phyloP scores from a whole-genome alignment of 1,284 basidiomycete species.

The Puccinia brachypodii region DNA sequence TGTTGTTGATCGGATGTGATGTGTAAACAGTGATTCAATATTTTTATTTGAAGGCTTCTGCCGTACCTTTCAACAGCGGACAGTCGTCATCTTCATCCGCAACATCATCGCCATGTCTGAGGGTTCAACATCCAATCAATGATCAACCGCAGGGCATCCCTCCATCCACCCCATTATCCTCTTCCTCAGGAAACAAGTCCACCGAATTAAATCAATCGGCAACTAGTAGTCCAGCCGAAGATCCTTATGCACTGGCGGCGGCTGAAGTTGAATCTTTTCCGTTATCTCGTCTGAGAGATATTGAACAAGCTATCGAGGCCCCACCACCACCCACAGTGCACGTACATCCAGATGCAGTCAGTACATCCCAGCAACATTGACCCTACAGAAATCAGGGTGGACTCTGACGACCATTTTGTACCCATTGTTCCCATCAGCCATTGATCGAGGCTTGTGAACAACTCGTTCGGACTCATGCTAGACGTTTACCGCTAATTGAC shows the following conservation, averaged over 20 bases:
- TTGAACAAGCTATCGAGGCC: slow-evolving; percentile 88
- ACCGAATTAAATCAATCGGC: not conserved
- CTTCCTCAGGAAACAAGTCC: not conserved
- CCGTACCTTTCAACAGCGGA: slow-evolving; percentile 51
- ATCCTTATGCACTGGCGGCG: slow-evolving; percentile 75
- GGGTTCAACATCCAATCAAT: slow-evolving; percentile 51
- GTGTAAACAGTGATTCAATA: slow-evolving; percentile 96
- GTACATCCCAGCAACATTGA: not conserved
- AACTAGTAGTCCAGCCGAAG: slow-evolving; percentile 24
- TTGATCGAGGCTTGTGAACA: slow-evolving; percentile 87
- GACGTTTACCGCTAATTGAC: slow-evolving; percentile 89
- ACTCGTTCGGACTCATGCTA: slow-evolving; percentile 92
- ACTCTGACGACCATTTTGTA: slow-evolving; percentile 29
- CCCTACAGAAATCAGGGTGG: not conserved
- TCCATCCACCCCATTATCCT: slow-evolving; percentile 43
- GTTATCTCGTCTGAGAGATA: slow-evolving; percentile 83
- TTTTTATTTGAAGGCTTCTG: slow-evolving; percentile 78
- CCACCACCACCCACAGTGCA: slow-evolving; percentile 85
- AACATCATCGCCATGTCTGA: slow-evolving; percentile 28
- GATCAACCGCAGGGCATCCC: slow-evolving; percentile 57
- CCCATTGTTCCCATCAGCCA: slow-evolving; percentile 61
- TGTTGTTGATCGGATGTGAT: slow-evolving; percentile 31
- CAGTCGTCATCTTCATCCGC: slow-evolving; percentile 9
- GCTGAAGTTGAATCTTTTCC: slow-evolving; percentile 93
- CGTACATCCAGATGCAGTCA: slow-evolving; percentile 70